These are phyloP conservation scores for Ustilago xerochloae DNA, from an alignment of 1,284 basidiomycete genomes.

Conservation along the genomic window DNA sequence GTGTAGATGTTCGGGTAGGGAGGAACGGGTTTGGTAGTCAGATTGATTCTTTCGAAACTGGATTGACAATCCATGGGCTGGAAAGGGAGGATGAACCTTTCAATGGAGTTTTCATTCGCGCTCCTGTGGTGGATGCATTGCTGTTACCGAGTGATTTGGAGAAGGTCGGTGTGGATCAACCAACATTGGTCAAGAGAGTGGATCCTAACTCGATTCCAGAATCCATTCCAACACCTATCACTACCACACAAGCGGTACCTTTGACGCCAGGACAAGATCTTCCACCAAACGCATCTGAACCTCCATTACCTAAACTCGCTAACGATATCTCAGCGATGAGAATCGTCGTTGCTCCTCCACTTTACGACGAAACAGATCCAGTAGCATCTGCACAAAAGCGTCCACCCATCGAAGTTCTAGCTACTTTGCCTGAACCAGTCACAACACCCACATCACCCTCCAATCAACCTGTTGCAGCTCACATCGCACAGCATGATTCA, in stretches of 20 bases:
- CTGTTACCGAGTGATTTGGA: slow-evolving; percentile 40
- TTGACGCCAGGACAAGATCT: slow-evolving; percentile 15
- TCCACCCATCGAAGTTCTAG: slow-evolving; percentile 74
- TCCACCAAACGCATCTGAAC: slow-evolving; percentile 11
- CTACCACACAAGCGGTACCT: slow-evolving; percentile 16
- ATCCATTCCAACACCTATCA: slow-evolving; percentile 12
- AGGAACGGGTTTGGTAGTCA: slow-evolving; percentile 79
- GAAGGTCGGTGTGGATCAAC: slow-evolving; percentile 41
- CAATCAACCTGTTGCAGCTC: slow-evolving; percentile 24
- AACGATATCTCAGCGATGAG: slow-evolving; percentile 20
- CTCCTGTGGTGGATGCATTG: slow-evolving; percentile 75
- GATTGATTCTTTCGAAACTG: slow-evolving; percentile 88
- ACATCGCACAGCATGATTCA: slow-evolving; percentile 18
- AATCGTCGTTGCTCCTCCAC: slow-evolving; percentile 51
- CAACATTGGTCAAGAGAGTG: slow-evolving; percentile 37
- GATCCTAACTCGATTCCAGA: slow-evolving; percentile 12
- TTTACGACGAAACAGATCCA: slow-evolving; percentile 39
- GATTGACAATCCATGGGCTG: slow-evolving; percentile 77
- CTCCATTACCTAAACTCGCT: slow-evolving; percentile 16
- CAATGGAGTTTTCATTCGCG: slow-evolving; percentile 92
- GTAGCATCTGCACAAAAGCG: slow-evolving; percentile 24
- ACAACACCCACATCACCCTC: slow-evolving; percentile 68
- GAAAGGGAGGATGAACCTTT: slow-evolving; percentile 74
- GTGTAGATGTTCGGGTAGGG: slow-evolving; percentile 81
- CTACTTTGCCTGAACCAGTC: slow-evolving; percentile 75